A percentile compares a stretch with the other conserved stretches of the same genome.
phyloP scores from a whole-genome alignment of 768 basidiomycete species.

The Hericium rajendrae region DNA sequence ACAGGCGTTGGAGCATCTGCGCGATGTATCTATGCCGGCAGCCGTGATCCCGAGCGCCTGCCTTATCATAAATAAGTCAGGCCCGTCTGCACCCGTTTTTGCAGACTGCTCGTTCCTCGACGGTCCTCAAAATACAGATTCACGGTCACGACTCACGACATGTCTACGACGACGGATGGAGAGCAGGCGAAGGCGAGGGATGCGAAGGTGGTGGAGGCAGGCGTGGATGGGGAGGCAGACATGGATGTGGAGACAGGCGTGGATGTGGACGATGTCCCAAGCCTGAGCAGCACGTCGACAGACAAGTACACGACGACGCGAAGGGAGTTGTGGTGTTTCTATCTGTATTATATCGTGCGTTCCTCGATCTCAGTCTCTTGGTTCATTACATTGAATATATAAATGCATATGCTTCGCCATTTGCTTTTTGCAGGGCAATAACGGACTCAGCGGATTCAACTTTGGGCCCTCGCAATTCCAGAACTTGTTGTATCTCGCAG shows the following conservation, averaged over 20 bases:
- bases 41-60: too few relatives aligned
- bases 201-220: neutral
- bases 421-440: conserved; percentile 39
- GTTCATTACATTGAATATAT: neutral
- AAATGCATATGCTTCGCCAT: neutral
- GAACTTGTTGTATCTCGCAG: conserved; percentile 63
- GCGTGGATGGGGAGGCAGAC: neutral
- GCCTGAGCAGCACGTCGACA: neutral
- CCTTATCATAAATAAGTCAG: too few relatives aligned
- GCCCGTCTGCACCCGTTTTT: too few relatives aligned
- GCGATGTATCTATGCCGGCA: too few relatives aligned
- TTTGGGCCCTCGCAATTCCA: conserved; percentile 71
- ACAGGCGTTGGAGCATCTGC: too few relatives aligned
- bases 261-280: neutral
- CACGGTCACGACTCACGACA: neutral
- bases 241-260: neutral
- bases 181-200: neutral
- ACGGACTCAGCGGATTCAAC: conserved; percentile 59
- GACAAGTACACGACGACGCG: conserved; percentile 14
- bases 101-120: too few relatives aligned
- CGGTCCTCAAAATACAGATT: too few relatives aligned
- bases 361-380: neutral
- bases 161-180: neutral
- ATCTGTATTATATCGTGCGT: conserved; percentile 43
- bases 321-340: conserved; percentile 43